Base-by-base conservation (phyloP, 306 rosid species). In the Casuarina equisetifolia region DNA sequence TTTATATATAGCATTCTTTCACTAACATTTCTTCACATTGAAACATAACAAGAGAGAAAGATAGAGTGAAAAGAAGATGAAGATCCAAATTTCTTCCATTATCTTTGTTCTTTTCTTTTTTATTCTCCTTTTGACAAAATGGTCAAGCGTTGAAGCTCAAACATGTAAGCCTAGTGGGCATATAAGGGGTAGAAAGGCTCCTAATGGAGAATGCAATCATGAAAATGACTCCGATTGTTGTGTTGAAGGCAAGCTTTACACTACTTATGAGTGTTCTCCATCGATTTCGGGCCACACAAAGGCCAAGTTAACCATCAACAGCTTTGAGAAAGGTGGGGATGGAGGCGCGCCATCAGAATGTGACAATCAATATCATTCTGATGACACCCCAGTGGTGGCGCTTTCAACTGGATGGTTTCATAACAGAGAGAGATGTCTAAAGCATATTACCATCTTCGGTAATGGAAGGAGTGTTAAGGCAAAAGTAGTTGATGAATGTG, bases 161-260 rank as follows among this genome's bases (percentile, higher is more conserved):
- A 44, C 70, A 2, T 84, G 85, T 0, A 58, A 58, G 0, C 82
- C 82, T 35, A 81, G 76, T 42, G 85, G 83, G 1, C 64, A 52
- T 49, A 54, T 81, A 1, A 57, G 0, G 43, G 88, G 85, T 4
- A 78, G 74, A 68, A 45, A 72, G 8, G 72, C 90, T 5, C 84
- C 82, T 12, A 25, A 55, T 0, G 81, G 77, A 19, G 71, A 88
- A n/a, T 86, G 92, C 69, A 86, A 82, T 77, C 2, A 16, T 19
- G 84, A 78, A n/a, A 78, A 89, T 25, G 43, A 82, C 17, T 83
- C 89, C 0, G 82, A 74, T 9, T 85, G 89, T n/a, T 88, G 91
- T 9, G 35, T 16, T 5, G 19, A 73, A n/a, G 87, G 87, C 6
- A 70, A 78, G 72, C 38, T 59, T 48, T 87, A 82, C 66, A 42